Percentiles rank a stretch among this genome's conserved stretches.
These are phyloP conservation scores for Phyllosticta citribraziliensis DNA, from an alignment of 2,329 filamentous ascomycete genomes.

Conservation along the genomic window DNA sequence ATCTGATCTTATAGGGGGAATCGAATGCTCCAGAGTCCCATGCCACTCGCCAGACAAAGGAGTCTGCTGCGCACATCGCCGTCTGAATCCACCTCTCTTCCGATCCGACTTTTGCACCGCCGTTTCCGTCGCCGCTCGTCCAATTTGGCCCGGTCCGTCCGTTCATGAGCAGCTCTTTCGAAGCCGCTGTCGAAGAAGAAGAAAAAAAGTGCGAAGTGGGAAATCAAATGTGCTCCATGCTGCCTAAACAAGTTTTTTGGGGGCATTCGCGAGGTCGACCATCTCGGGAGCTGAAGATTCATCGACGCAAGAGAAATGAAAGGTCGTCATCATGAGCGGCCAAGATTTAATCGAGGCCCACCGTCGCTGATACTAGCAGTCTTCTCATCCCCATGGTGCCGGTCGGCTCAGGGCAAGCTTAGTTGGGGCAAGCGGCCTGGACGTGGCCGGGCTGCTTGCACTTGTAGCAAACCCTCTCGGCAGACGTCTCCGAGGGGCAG, in stretches of 20 bases:
- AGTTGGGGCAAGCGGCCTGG: constrained; percentile 87
- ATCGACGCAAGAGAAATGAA: constrained; percentile 7
- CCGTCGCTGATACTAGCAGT: constrained; percentile 3
- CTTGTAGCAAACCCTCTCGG: constrained; percentile 98
- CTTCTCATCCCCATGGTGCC: constrained; percentile 3
- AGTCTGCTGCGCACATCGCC: background rate
- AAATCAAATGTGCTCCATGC: constrained; percentile 10
- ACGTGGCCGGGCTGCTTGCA: constrained; percentile 82
- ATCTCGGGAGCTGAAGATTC: constrained; percentile 7
- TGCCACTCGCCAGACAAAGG: background rate
- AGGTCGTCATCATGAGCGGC: constrained; percentile 11
- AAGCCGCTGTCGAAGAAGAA: background rate
- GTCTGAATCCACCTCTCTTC: background rate
- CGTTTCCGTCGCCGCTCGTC: background rate
- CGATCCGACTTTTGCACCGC: background rate
- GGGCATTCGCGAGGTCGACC: background rate
- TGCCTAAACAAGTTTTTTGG: background rate
- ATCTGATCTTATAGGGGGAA: background rate
- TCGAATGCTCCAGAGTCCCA: background rate
- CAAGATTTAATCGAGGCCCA: background rate
- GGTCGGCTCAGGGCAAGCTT: constrained; percentile 25
- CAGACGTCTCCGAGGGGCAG: constrained; percentile 82
- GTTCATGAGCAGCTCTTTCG: background rate
- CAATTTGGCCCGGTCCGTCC: background rate
- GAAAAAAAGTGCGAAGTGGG: background rate